Base-by-base conservation (phyloP, 148 eudicot species). In the Rheum nobile region DNA sequence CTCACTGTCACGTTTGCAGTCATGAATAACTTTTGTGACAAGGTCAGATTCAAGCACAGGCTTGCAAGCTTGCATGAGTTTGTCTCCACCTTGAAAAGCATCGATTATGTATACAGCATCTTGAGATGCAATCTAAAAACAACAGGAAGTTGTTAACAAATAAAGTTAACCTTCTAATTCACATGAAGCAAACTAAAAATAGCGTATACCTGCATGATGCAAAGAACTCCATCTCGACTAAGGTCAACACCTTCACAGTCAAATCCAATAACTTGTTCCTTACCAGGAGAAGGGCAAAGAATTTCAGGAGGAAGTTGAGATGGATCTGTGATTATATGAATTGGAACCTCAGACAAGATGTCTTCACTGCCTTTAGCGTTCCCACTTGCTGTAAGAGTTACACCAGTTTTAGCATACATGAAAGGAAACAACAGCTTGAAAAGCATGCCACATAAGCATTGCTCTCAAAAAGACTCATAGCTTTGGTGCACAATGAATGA, bases 1-100 rank as follows among this genome's bases (percentile, higher is more conserved):
- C 98, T 94, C 98, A 83, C 97, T 91, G 77, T 95, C 98, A 35
- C 97, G 88, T 84, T 95, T 95, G 93, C 98, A 95, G 85, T 95
- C 97, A 75, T 95, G 98, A 75, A 95, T 90, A 34, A 95, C 98
- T 88, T 95, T 91, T 55, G 93, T 95, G 91, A 94, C 75, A 81
- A 87, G 81, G 74, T 67, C 78, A 72, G 98, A 94, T 82, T 94
- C 98, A 67, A 91, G 93, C 78, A 91, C 97, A 81, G 97, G 93
- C 91, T 91, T 91, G 86, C 98, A 94, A 52, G 98, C 97, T 87
- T 88, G 80, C 74, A 91, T 81, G 69, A 94, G 87, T 78, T 57
- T 67, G 73, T 83, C 82, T 74, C 97, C 97, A 61, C 98, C 98
- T 83, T 87, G 80, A 85, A 83, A 82, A 71, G 93, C 97, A 82